Percentiles rank a stretch among this genome's conserved stretches.
phyloP scores from a whole-genome alignment of 176 grass and related monocot genomes.

The Neostapfia colusana region DNA sequence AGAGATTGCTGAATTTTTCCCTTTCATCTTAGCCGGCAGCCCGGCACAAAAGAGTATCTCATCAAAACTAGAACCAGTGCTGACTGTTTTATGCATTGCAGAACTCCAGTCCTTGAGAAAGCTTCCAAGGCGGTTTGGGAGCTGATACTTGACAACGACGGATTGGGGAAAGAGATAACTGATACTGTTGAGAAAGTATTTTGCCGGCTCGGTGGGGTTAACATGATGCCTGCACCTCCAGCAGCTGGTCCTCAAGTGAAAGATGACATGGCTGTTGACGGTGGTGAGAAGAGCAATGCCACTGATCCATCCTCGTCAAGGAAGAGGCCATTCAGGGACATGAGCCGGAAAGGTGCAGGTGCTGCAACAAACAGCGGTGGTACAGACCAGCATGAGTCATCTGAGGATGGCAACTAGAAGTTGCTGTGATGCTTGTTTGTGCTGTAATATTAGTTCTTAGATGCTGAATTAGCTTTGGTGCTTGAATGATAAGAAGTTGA shows the following conservation, averaged over 20 bases:
- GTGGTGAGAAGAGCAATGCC: conserved; percentile 45
- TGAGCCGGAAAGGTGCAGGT: conserved; percentile 29
- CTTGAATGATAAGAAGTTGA: conserved; percentile 14
- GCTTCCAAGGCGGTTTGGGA: conserved; percentile 93
- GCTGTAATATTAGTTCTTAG: conserved; percentile 18
- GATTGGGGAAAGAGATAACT: conserved; percentile 82
- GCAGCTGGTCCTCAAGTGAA: conserved; percentile 32
- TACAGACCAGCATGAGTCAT: conserved; percentile 22
- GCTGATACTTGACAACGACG: conserved; percentile 67
- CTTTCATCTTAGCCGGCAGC: not conserved
- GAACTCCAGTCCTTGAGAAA: conserved; percentile 93
- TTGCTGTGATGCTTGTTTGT: conserved; percentile 11
- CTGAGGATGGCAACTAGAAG: conserved; percentile 46
- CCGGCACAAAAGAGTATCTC: not conserved
- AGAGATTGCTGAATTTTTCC: not conserved
- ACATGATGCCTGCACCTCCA: conserved; percentile 43
- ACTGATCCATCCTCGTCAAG: conserved; percentile 33
- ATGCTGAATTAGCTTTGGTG: conserved; percentile 14
- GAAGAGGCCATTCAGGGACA: conserved; percentile 55
- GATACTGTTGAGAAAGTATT: conserved; percentile 88
- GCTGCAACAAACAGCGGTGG: conserved; percentile 39
- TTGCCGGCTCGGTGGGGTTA: conserved; percentile 55
- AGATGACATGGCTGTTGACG: conserved; percentile 35
- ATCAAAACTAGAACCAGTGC: not conserved
- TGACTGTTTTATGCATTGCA: conserved; percentile 49